These are phyloP conservation scores for Dioscorea alata DNA, from an alignment of 106 monocot species.

Conservation along the genomic window DNA sequence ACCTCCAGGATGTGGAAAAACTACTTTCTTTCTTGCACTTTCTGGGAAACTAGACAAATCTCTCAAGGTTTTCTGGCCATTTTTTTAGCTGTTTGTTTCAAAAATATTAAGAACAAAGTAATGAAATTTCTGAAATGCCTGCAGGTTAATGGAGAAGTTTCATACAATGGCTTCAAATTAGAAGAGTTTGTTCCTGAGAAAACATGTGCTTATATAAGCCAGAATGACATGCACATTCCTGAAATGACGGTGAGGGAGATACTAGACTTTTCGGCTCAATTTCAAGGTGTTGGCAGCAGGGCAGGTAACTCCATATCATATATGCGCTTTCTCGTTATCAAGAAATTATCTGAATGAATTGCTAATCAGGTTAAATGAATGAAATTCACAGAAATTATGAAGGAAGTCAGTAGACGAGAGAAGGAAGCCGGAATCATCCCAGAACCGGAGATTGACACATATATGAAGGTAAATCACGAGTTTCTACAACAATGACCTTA, in stretches of 20 bases:
- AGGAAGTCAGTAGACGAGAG: background rate
- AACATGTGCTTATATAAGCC: conserved; percentile 6
- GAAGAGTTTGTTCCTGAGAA: conserved; percentile 1
- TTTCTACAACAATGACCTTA: background rate
- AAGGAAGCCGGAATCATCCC: background rate
- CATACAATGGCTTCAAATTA: background rate
- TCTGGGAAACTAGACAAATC: conserved; percentile 57
- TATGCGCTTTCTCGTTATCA: background rate
- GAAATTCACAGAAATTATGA: background rate
- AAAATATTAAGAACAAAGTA: no score
- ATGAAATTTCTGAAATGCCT: background rate
- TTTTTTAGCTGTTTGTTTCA: no score
- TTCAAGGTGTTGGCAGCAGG: conserved; percentile 6
- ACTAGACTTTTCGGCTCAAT: conserved; percentile 7
- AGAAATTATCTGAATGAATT: background rate
- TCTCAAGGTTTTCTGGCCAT: conserved; percentile 30
- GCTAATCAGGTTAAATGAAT: background rate
- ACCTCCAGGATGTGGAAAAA: conserved; percentile 79
- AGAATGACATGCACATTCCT: conserved; percentile 2
- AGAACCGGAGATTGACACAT: background rate
- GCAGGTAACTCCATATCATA: background rate
- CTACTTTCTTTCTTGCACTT: conserved; percentile 60
- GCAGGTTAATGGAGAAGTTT: background rate
- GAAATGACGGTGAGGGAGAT: conserved; percentile 10
- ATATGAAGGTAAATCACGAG: background rate